phyloP scores from a whole-genome alignment of 2,329 filamentous ascomycete species.

The Aspergillus caelatus region DNA sequence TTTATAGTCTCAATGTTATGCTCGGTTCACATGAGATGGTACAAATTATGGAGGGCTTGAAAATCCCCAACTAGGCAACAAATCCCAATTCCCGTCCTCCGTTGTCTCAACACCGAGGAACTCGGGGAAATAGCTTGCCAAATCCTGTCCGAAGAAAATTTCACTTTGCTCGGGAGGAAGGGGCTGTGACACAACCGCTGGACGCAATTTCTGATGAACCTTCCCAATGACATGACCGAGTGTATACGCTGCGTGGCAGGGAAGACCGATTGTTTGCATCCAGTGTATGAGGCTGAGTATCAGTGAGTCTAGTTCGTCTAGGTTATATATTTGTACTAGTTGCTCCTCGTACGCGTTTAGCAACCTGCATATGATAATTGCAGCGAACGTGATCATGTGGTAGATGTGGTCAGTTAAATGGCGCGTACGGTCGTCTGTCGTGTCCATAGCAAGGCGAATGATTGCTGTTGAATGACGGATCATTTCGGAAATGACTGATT shows the following conservation, averaged over 20 bases:
- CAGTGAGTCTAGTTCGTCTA: constrained; percentile 37
- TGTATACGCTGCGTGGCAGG: constrained; percentile 47
- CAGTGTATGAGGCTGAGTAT: constrained; percentile 41
- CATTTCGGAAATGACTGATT: constrained; percentile 46
- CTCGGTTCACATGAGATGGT: not conserved
- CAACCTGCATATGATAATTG: constrained; percentile 35
- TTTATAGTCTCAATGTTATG: not conserved
- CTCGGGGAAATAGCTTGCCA: constrained; percentile 35
- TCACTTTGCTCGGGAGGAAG: not conserved
- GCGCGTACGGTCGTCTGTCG: constrained; percentile 47
- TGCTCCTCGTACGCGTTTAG: constrained; percentile 42
- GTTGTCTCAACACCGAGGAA: constrained; percentile 34
- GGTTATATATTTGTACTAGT: constrained; percentile 32
- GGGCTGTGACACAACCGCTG: not conserved
- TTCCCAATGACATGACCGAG: constrained; percentile 43
- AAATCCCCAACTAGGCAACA: constrained; percentile 32
- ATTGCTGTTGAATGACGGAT: constrained; percentile 44
- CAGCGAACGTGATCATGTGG: constrained; percentile 52
- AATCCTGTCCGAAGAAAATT: constrained; percentile 19
- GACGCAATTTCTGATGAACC: constrained; percentile 38
- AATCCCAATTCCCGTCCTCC: constrained; percentile 31
- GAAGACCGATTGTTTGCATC: constrained; percentile 46
- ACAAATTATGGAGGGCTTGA: constrained; percentile 12
- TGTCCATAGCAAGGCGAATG: constrained; percentile 47
- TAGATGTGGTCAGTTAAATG: constrained; percentile 53